Evolutionary conservation across 2,329 filamentous ascomycete species (phyloP), one percentile per base, ranked within the genome.

Genomic region (Aspergillus thermomutatus): DNA sequence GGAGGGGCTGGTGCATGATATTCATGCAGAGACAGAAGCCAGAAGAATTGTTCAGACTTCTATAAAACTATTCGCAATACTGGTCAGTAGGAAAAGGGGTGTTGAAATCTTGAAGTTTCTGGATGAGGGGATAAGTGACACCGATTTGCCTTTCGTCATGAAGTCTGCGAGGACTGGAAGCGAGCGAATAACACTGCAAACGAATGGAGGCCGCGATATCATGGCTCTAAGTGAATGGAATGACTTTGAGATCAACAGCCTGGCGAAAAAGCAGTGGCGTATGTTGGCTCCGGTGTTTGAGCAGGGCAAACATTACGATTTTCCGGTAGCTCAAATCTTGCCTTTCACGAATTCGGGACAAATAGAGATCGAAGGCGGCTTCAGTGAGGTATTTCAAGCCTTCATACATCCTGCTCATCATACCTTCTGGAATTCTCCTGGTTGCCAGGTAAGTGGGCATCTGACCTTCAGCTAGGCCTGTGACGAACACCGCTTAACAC

Each of bases 381-480:
- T n/a, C 23, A 53, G 48, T 1, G 49, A 58, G 43, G 60, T 62
- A 4, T 62, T 31, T 14, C 41, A 46, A 10, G 49, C 34, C 14
- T 41, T 40, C 37, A 62, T 62, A 28, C 60, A 62, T 34, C 40
- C 50, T 5, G 48, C 47, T 23, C 58, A 62, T 45, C 58, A 62
- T 21, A 37, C 49, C 17, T 55, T 60, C 37, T 31, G 46, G 43
- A 8, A 26, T 46, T 23, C 21, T 23, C 19, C 21, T 46, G 43
- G 2, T 6, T 14, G 7, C 6, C 8, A 14, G 14, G 43, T 46
- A 25, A 46, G 43, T 46, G 43, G 43, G 19, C 21, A 25, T 43
- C 10, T 9, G 4, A 21, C 14, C 31, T 34, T 34, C 14, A 43
- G n/a, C n/a, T 10, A 23, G 17, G 14, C 14, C 19, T 23, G 17